Conservation (phyloP, 495 filamentous ascomycete species). For the Filosporella fistucella region DNA sequence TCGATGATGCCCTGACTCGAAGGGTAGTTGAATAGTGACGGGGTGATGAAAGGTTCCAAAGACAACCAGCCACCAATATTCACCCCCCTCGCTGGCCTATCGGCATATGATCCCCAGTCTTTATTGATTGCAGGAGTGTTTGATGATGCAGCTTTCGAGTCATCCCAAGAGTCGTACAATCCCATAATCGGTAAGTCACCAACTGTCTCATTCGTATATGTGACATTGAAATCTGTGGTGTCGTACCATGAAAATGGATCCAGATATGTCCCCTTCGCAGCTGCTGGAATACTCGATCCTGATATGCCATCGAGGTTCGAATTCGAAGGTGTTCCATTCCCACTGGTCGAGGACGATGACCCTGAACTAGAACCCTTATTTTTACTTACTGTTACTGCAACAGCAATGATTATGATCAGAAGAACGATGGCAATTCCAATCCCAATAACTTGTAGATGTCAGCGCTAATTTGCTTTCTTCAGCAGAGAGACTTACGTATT, state of each 20-base stretch:
- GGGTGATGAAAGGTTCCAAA: slow-evolving; percentile 92
- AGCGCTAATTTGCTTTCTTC: background rate
- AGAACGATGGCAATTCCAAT: slow-evolving; percentile 49
- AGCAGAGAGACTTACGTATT: slow-evolving; percentile 34
- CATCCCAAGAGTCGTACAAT: slow-evolving; percentile 80
- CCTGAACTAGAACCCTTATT: slow-evolving; percentile 41
- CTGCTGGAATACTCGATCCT: slow-evolving; percentile 57
- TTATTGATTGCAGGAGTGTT: slow-evolving; percentile 76
- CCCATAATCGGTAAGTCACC: slow-evolving; percentile 90
- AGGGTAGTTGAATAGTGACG: slow-evolving; percentile 80
- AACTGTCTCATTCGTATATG: slow-evolving; percentile 81
- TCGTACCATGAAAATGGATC: slow-evolving; percentile 95
- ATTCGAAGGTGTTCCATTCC: slow-evolving; percentile 41
- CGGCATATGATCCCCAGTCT: slow-evolving; percentile 69
- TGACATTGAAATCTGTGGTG: slow-evolving; percentile 88
- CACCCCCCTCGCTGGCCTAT: slow-evolving; percentile 77
- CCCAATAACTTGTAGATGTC: slow-evolving; percentile 41
- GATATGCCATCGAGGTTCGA: slow-evolving; percentile 56
- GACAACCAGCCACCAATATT: slow-evolving; percentile 95
- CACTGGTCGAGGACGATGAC: slow-evolving; percentile 10
- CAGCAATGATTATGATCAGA: slow-evolving; percentile 66
- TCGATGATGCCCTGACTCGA: slow-evolving; percentile 65
- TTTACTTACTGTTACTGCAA: slow-evolving; percentile 67
- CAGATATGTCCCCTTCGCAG: slow-evolving; percentile 68
- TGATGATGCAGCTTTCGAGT: slow-evolving; percentile 70